Evolutionary conservation across 2,329 filamentous ascomycete genomes (phyloP).

Genomic region (Meredithiella fracta): DNA sequence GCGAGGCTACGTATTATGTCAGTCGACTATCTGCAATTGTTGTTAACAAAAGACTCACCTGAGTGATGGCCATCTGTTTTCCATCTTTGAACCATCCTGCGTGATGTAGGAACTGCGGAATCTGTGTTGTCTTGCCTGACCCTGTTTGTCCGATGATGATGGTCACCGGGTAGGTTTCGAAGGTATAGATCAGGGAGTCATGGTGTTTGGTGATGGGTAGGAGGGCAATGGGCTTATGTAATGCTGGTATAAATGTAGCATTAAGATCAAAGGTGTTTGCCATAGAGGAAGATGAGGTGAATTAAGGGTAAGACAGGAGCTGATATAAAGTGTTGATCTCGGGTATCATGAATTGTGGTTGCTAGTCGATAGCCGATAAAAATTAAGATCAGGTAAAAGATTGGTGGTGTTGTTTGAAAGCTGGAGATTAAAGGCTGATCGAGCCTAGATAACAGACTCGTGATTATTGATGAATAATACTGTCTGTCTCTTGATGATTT

Average conservation of each 20-base stretch:
- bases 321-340: neutral
- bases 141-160: slow-evolving; percentile 90
- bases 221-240: slow-evolving; percentile 71
- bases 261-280: slow-evolving; percentile 39
- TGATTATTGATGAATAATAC: no score
- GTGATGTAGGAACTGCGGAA: slow-evolving; percentile 77
- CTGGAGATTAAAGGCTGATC: no score
- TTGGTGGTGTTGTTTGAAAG: no score
- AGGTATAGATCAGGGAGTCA: slow-evolving; percentile 63
- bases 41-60: slow-evolving; percentile 39
- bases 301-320: slow-evolving; percentile 7
- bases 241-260: slow-evolving; percentile 53
- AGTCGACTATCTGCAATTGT: slow-evolving; percentile 9
- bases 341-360: neutral
- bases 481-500: no score
- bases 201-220: slow-evolving; percentile 77
- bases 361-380: no score
- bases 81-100: slow-evolving; percentile 79
- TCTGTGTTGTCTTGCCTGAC: slow-evolving; percentile 88
- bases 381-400: no score
- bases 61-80: slow-evolving; percentile 73
- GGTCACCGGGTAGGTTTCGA: slow-evolving; percentile 70
- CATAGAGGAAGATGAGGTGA: slow-evolving; percentile 22
- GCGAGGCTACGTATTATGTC: slow-evolving; percentile 44
- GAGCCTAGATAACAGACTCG: no score